Evolutionary conservation across 73 alveolate species (phyloP), one percentile per base, ranked within the genome.

Genomic region (Paramecium biaurelia): DNA sequence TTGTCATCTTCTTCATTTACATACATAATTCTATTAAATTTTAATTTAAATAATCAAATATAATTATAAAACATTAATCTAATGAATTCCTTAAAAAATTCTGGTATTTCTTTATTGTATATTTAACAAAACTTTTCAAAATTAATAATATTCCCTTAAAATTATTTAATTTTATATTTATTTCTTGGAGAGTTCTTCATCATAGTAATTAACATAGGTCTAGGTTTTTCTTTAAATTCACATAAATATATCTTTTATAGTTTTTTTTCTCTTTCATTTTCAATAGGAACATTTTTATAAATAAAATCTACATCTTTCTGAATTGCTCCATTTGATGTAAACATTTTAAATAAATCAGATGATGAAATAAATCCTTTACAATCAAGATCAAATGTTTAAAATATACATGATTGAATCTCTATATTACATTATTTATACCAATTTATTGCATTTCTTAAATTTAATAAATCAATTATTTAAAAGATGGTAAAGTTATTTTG

Each of bases 361-460:
- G 45, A 26, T 63, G 84, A 63, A 26, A 63, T 26, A 9, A 63
- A 63, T 32, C 45, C 84, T 32, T 63, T 63, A 24, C 84, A 63
- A 32, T 63, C 84, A 26, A 63, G 84, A 63, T 63, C 84, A 7
- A 63, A 63, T 63, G 84, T 63, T 63, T 63, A 32, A 26, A 63
- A 63, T 10, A 26, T 24, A 32, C 28, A 63, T 32, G 21, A 32
- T 63, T 12, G 45, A 63, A 63, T 63, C 84, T 63, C 84, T 63
- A 63, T 26, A 63, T 63, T 32, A 63, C 41, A 63, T 30, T 30
- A 32, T 26, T 63, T 30, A 26, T 63, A 63, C 84, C 84, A 30
- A 30, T 32, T n/a, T 63, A 63, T 63, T 63, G 84, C 84, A 63
- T 63, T 15, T 63, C 84, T 63, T 63, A 14, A 5, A 63, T 63